phyloP scores from a whole-genome alignment of 148 eudicot genomes.

The Hydrangea macrophylla region DNA sequence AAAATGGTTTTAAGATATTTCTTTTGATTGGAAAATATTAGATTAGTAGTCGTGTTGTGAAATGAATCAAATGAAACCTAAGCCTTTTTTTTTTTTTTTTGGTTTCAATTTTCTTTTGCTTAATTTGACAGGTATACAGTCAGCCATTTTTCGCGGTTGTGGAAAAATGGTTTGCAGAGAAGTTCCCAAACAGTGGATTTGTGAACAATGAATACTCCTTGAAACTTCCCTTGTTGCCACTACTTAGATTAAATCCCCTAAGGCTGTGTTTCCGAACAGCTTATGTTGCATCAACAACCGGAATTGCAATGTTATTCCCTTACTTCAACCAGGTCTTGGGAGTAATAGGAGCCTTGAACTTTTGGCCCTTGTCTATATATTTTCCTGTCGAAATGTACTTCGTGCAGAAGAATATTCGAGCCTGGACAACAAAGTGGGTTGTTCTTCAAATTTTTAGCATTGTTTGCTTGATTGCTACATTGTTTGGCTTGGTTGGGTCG shows the following conservation, averaged over 20 bases:
- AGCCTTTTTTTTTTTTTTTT: too few species aligned
- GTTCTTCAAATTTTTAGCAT: slow-evolving; percentile 38
- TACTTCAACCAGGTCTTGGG: slow-evolving; percentile 60
- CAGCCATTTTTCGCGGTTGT: slow-evolving; percentile 44
- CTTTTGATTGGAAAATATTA: too few species aligned
- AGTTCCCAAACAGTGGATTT: slow-evolving; percentile 34
- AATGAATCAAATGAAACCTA: too few species aligned
- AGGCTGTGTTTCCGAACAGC: slow-evolving; percentile 45
- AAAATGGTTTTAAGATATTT: too few species aligned
- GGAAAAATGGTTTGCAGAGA: slow-evolving; percentile 38
- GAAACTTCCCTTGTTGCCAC: slow-evolving; percentile 34
- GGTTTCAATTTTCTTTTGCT: neutral
- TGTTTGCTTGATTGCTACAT: slow-evolving; percentile 35
- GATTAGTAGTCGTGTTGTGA: too few species aligned
- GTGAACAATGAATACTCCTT: slow-evolving; percentile 29
- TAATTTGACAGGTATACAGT: slow-evolving; percentile 33
- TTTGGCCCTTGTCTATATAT: slow-evolving; percentile 63
- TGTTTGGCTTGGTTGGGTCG: slow-evolving; percentile 55
- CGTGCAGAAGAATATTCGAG: slow-evolving; percentile 39
- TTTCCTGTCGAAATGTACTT: slow-evolving; percentile 73
- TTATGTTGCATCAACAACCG: slow-evolving; percentile 44
- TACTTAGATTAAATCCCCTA: slow-evolving; percentile 35
- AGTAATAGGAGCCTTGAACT: slow-evolving; percentile 49
- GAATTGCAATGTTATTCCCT: slow-evolving; percentile 41
- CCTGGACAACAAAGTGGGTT: slow-evolving; percentile 45